Conservation (phyloP, 1,284 basidiomycete genomes). For the Rhodofomes roseus region DNA sequence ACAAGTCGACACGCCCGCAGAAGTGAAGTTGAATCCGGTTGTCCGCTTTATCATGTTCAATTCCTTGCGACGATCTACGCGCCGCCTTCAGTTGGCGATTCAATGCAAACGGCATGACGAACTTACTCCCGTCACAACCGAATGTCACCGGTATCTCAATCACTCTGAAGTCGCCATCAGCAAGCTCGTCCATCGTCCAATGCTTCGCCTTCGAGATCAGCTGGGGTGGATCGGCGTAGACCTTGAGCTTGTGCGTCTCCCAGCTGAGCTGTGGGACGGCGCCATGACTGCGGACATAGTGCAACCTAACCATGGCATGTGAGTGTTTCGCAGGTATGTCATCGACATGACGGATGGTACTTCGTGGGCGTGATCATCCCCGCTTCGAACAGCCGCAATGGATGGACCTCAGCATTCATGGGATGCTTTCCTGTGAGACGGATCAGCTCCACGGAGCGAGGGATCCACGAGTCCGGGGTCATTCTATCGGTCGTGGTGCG, state of each 20-base stretch:
- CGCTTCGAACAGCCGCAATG: too few relatives aligned
- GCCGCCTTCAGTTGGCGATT: not conserved
- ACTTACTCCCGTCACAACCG: constrained; percentile 23
- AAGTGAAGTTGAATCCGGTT: constrained; percentile 13
- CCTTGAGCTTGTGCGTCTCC: constrained; percentile 19
- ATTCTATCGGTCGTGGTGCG: too few relatives aligned
- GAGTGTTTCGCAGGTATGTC: too few relatives aligned
- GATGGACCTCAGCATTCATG: too few relatives aligned
- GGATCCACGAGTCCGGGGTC: too few relatives aligned
- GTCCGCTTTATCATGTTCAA: constrained; percentile 22
- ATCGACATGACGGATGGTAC: too few relatives aligned
- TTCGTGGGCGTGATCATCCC: too few relatives aligned
- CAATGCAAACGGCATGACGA: not conserved
- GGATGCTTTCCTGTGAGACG: too few relatives aligned
- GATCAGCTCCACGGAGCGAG: too few relatives aligned
- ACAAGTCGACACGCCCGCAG: constrained; percentile 13
- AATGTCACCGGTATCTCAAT: constrained; percentile 21
- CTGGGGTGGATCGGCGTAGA: constrained; percentile 6
- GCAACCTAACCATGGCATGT: constrained; percentile 11
- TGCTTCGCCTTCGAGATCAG: constrained; percentile 13
- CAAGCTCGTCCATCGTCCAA: constrained; percentile 22
- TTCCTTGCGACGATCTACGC: constrained; percentile 19
- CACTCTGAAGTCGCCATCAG: constrained; percentile 11
- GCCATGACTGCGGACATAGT: constrained; percentile 23
- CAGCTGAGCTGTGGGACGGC: constrained; percentile 20